These are phyloP conservation scores for Xenosphaeropsis pyriputrescens DNA, from an alignment of 2,329 filamentous ascomycete genomes.

Conservation along the genomic window DNA sequence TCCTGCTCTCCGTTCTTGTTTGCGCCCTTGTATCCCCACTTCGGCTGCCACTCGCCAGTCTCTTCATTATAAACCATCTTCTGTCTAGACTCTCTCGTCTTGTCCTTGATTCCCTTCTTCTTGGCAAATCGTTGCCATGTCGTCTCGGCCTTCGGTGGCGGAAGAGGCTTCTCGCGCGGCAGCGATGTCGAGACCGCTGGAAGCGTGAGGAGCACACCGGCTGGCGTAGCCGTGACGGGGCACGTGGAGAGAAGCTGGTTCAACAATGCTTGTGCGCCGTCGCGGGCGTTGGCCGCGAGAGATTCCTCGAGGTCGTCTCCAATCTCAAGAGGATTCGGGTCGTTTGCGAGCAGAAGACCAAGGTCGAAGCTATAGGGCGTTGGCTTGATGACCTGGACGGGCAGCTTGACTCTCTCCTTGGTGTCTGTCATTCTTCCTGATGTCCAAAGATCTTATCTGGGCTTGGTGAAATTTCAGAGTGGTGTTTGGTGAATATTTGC, in stretches of 20 bases:
- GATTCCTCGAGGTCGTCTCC: conserved; percentile 44
- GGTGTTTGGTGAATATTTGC: too few species aligned
- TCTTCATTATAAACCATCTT: conserved; percentile 77
- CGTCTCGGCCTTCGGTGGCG: conserved; percentile 65
- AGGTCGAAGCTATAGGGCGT: conserved; percentile 90
- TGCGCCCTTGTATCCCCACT: conserved; percentile 88
- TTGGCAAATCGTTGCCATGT: conserved; percentile 94
- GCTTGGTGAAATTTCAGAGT: too few species aligned
- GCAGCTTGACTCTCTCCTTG: conserved; percentile 26
- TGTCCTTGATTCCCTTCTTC: conserved; percentile 92
- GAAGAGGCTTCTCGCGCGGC: conserved; percentile 77
- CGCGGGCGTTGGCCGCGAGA: conserved; percentile 63
- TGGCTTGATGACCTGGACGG: conserved; percentile 60
- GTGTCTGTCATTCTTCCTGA: not conserved
- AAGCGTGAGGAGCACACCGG: conserved; percentile 66
- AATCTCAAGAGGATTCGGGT: conserved; percentile 67
- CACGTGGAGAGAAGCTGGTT: conserved; percentile 90
- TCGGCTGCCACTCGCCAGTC: conserved; percentile 76
- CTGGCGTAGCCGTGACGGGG: conserved; percentile 52
- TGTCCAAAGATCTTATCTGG: too few species aligned
- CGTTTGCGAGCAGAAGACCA: conserved; percentile 70
- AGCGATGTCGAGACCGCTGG: conserved; percentile 56
- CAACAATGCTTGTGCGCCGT: conserved; percentile 81
- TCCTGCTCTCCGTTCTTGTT: conserved; percentile 74
- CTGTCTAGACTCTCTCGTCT: conserved; percentile 61